These are phyloP conservation scores for Suillus placidus DNA, from an alignment of 768 basidiomycete genomes.

Conservation along the genomic window DNA sequence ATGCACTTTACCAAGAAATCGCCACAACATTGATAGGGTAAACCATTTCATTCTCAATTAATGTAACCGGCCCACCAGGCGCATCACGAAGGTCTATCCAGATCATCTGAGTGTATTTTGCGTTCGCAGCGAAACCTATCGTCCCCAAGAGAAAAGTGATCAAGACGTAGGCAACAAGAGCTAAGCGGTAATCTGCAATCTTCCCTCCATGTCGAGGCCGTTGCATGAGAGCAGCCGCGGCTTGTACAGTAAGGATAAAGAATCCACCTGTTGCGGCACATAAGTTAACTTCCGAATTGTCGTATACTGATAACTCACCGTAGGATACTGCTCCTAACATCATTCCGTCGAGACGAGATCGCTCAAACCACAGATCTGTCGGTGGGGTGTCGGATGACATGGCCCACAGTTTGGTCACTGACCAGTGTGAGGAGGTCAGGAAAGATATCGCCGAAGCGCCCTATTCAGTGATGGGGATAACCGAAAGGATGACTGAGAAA, in stretches of 20 bases:
- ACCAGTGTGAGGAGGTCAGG: not conserved
- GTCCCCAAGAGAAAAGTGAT: conserved; percentile 13
- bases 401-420: not conserved
- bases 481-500: not conserved
- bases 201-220: not conserved
- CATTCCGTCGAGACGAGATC: conserved; percentile 9
- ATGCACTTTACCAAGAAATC: conserved; percentile 8
- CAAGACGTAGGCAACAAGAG: conserved; percentile 10
- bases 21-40: conserved; percentile 15
- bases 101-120: conserved; percentile 25
- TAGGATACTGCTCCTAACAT: conserved; percentile 12
- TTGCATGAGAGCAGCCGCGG: not conserved
- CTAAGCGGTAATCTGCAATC: not conserved
- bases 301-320: not conserved
- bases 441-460: not conserved
- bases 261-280: not conserved
- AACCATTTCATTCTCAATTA: conserved; percentile 10
- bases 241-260: not conserved
- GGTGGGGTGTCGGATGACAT: not conserved
- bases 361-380: not conserved
- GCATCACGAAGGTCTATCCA: conserved; percentile 24
- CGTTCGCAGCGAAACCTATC: conserved; percentile 15
- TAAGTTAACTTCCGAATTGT: not conserved
- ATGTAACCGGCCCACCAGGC: conserved; percentile 12
- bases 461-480: not conserved